A percentile compares a stretch with the other conserved stretches of the same genome.
phyloP scores from a whole-genome alignment of 2,329 filamentous ascomycete genomes.

The Venturia oleaginea region DNA sequence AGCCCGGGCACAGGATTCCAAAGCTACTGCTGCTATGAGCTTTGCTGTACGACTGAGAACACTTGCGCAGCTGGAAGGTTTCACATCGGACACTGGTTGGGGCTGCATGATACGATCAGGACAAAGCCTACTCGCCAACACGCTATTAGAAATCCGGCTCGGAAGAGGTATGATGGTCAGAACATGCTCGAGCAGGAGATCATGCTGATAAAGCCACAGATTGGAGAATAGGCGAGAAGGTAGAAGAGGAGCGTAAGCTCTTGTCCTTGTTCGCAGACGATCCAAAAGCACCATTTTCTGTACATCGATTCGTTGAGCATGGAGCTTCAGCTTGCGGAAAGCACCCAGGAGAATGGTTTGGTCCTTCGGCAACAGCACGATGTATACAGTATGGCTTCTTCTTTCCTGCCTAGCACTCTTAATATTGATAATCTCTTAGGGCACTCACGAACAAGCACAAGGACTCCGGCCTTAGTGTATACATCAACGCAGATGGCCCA shows the following conservation, averaged over 20 bases:
- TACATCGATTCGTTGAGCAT: constrained; percentile 87
- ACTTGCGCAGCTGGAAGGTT: constrained; percentile 68
- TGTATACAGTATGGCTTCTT: constrained; percentile 70
- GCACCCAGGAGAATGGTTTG: constrained; percentile 96
- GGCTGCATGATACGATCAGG: constrained; percentile 98
- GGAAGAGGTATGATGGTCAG: constrained; percentile 57
- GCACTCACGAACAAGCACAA: constrained; percentile 61
- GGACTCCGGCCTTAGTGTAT: constrained; percentile 62
- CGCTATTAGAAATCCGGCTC: constrained; percentile 60
- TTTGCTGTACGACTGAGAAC: constrained; percentile 76
- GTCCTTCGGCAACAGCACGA: constrained; percentile 86
- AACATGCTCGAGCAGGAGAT: neutral
- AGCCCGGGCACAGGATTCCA: constrained; percentile 65
- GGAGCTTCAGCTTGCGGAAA: constrained; percentile 84
- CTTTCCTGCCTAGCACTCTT: neutral
- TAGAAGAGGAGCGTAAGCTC: constrained; percentile 57
- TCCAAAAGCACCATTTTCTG: constrained; percentile 77
- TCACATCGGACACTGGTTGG: constrained; percentile 92
- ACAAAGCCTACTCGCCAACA: constrained; percentile 84
- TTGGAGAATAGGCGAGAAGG: constrained; percentile 60
- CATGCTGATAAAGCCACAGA: constrained; percentile 34
- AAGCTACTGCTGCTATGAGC: constrained; percentile 62
- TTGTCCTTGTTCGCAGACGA: constrained; percentile 82
- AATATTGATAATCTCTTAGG: constrained; percentile 37
- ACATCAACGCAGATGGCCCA: constrained; percentile 79